These are phyloP conservation scores for Odontarrhena argentea DNA, from an alignment of 345 rosid genomes.

Conservation along the genomic window DNA sequence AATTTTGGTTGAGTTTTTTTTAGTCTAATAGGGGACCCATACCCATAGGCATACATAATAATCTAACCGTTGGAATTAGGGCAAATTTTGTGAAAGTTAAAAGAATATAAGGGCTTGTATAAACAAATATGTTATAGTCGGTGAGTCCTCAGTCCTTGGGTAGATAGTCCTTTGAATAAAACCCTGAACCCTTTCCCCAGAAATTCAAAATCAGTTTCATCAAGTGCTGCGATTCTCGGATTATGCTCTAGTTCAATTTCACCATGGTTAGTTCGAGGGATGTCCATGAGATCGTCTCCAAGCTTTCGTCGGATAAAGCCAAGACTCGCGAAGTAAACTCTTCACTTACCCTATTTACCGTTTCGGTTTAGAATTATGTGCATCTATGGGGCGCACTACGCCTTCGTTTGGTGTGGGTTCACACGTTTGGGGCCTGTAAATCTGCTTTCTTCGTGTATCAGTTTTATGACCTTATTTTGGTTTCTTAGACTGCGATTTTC, in stretches of 20 bases:
- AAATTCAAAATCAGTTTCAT: conserved; percentile 24
- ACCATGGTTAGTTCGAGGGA: conserved; percentile 66
- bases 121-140: background rate
- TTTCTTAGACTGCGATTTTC: conserved; percentile 7
- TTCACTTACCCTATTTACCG: conserved; percentile 13
- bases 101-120: background rate
- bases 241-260: conserved; percentile 26
- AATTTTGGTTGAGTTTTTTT: too few species aligned
- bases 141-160: background rate
- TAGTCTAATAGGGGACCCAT: too few species aligned
- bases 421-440: background rate
- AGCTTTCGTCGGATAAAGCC: conserved; percentile 93
- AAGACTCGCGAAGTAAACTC: conserved; percentile 72
- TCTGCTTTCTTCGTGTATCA: background rate
- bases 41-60: too few species aligned
- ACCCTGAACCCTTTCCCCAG: conserved; percentile 32
- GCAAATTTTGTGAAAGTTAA: background rate
- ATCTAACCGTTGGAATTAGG: background rate
- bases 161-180: conserved; percentile 17
- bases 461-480: background rate
- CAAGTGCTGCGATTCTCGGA: conserved; percentile 18
- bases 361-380: conserved; percentile 31
- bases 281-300: conserved; percentile 73
- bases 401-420: background rate
- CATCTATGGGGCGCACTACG: too few species aligned